Evolutionary conservation across 345 rosid species (phyloP).

Genomic region (Lagerstroemia speciosa): DNA sequence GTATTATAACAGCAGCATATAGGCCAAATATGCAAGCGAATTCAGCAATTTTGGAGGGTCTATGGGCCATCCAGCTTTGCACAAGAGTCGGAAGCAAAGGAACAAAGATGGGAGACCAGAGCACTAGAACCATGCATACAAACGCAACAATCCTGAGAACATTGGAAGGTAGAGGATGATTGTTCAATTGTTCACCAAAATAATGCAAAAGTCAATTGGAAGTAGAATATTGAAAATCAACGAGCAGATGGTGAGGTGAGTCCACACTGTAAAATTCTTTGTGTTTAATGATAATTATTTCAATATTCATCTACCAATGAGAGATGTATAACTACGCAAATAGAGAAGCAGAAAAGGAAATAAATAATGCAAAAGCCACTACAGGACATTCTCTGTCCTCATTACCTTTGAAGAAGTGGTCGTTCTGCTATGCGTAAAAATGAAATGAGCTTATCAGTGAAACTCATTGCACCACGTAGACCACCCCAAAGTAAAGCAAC

Average conservation of each 20-base stretch:
- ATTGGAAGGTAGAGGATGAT: not conserved
- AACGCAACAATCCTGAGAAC: slow-evolving; percentile 61
- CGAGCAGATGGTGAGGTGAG: not conserved
- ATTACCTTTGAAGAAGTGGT: slow-evolving; percentile 74
- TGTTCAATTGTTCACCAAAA: not conserved
- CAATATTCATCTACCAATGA: not conserved
- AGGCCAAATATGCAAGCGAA: slow-evolving; percentile 70
- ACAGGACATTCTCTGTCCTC: slow-evolving; percentile 1
- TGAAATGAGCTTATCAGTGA: slow-evolving; percentile 65
- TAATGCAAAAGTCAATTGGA: not conserved
- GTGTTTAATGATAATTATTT: not conserved
- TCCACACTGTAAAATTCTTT: not conserved
- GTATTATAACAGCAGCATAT: slow-evolving; percentile 60
- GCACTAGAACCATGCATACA: slow-evolving; percentile 62
- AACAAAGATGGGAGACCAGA: slow-evolving; percentile 80
- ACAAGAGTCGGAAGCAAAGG: slow-evolving; percentile 83
- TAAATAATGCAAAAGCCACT: slow-evolving; percentile 6
- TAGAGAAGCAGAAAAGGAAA: slow-evolving; percentile 6
- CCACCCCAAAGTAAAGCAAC: slow-evolving; percentile 99
- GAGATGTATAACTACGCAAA: not conserved
- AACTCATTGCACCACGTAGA: slow-evolving; percentile 90
- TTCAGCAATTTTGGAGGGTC: slow-evolving; percentile 57
- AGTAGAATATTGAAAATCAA: not conserved
- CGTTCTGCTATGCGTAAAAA: slow-evolving; percentile 74
- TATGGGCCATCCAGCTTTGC: slow-evolving; percentile 64